Percentiles rank a stretch among this genome's conserved stretches.
phyloP scores from a whole-genome alignment of 2,329 filamentous ascomycete species.

The Aspergillus sp. region DNA sequence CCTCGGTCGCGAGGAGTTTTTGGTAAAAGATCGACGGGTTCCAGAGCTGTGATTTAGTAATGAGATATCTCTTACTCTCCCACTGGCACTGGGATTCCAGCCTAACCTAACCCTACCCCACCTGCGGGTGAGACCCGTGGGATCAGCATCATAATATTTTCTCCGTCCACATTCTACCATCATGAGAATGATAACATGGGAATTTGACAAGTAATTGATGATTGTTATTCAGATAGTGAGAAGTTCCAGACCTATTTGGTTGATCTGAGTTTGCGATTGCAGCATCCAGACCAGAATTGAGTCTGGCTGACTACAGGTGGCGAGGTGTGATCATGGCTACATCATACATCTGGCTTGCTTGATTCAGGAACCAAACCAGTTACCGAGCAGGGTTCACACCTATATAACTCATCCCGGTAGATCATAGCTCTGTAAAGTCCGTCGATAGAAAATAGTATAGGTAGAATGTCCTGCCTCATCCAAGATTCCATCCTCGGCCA shows the following conservation, averaged over 20 bases:
- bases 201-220: too few relatives aligned
- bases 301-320: not conserved
- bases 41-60: too few relatives aligned
- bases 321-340: not conserved
- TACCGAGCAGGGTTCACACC: not conserved
- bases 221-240: too few relatives aligned
- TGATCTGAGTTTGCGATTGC: not conserved
- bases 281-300: not conserved
- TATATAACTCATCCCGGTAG: not conserved
- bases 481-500: constrained; percentile 49
- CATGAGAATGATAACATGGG: too few relatives aligned
- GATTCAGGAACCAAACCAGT: not conserved
- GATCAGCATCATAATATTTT: too few relatives aligned
- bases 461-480: constrained; percentile 36
- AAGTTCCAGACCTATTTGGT: too few relatives aligned
- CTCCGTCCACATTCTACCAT: not conserved
- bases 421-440: not conserved
- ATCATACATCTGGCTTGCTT: not conserved
- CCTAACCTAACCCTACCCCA: too few relatives aligned
- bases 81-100: too few relatives aligned
- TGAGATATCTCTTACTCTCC: too few relatives aligned
- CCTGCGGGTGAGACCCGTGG: too few relatives aligned
- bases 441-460: not conserved
- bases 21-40: too few relatives aligned
- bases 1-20: too few relatives aligned